Conservation (phyloP, 2,329 filamentous ascomycete species). For the Curvularia sp. region DNA sequence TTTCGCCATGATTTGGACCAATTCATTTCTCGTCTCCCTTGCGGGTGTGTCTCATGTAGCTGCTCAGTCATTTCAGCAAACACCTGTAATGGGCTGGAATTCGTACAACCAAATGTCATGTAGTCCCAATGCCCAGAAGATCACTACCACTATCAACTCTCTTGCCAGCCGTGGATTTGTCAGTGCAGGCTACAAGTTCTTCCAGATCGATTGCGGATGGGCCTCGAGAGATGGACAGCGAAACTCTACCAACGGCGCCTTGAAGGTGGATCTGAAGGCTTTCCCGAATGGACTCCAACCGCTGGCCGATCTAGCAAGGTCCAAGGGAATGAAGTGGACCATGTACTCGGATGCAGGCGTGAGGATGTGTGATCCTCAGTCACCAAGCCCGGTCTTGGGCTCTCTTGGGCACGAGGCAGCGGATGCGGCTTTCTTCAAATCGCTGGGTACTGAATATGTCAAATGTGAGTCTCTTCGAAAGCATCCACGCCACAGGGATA, state of each 20-base stretch:
- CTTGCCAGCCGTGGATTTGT: conserved; percentile 28
- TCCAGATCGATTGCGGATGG: conserved; percentile 31
- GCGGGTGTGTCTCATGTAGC: conserved; percentile 18
- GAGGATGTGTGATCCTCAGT: conserved; percentile 28
- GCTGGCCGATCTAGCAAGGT: conserved; percentile 27
- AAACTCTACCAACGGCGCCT: conserved; percentile 24
- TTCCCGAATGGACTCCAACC: conserved; percentile 28
- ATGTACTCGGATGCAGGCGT: conserved; percentile 34
- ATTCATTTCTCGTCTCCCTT: conserved; percentile 16
- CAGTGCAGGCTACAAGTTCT: conserved; percentile 28
- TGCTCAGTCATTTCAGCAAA: conserved; percentile 26
- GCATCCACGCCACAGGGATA: neutral
- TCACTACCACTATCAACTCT: conserved; percentile 28
- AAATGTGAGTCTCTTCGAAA: conserved; percentile 19
- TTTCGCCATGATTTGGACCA: conserved; percentile 12
- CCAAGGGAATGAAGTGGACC: conserved; percentile 34
- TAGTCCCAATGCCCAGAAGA: conserved; percentile 23
- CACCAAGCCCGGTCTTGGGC: conserved; percentile 26
- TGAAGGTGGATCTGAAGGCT: conserved; percentile 21
- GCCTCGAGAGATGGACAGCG: conserved; percentile 26
- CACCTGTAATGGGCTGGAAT: conserved; percentile 31
- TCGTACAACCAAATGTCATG: conserved; percentile 30
- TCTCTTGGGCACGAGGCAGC: conserved; percentile 26
- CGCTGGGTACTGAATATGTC: conserved; percentile 29
- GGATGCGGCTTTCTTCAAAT: conserved; percentile 31